Conservation (phyloP, 2,329 filamentous ascomycete genomes). For the Fusarium continuum region DNA sequence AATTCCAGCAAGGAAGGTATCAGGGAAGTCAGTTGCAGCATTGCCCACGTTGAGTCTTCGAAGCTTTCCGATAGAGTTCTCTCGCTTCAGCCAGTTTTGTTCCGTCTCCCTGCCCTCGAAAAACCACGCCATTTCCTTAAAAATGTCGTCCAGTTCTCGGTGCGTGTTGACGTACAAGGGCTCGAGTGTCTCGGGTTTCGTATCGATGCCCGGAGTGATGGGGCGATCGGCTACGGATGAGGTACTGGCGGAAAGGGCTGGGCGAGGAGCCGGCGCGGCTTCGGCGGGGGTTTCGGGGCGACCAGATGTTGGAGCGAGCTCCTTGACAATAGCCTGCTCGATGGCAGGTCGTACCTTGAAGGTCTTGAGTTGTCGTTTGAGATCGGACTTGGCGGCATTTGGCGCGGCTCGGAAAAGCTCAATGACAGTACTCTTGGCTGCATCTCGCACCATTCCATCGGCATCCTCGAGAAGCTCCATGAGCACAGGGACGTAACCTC, state of each 20-base stretch:
- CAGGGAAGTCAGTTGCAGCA: constrained; percentile 77
- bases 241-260: constrained; percentile 60
- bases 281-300: constrained; percentile 53
- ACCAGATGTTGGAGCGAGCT: constrained; percentile 66
- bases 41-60: constrained; percentile 86
- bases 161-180: constrained; percentile 85
- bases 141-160: constrained; percentile 86
- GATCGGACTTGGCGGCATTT: constrained; percentile 83
- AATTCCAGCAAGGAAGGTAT: constrained; percentile 74
- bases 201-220: constrained; percentile 70
- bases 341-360: constrained; percentile 90
- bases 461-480: constrained; percentile 92
- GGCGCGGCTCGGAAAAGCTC: constrained; percentile 87
- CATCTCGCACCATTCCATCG: constrained; percentile 85
- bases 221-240: constrained; percentile 64
- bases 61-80: constrained; percentile 80
- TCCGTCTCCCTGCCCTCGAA: constrained; percentile 93
- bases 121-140: constrained; percentile 79
- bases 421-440: constrained; percentile 83
- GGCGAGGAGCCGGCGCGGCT: constrained; percentile 51
- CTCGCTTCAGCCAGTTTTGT: constrained; percentile 88
- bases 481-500: constrained; percentile 80
- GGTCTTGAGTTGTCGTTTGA: constrained; percentile 85
- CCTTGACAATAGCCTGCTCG: constrained; percentile 79
- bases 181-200: constrained; percentile 75